phyloP scores from a whole-genome alignment of 495 filamentous ascomycete species.

The Neurospora intermedia region DNA sequence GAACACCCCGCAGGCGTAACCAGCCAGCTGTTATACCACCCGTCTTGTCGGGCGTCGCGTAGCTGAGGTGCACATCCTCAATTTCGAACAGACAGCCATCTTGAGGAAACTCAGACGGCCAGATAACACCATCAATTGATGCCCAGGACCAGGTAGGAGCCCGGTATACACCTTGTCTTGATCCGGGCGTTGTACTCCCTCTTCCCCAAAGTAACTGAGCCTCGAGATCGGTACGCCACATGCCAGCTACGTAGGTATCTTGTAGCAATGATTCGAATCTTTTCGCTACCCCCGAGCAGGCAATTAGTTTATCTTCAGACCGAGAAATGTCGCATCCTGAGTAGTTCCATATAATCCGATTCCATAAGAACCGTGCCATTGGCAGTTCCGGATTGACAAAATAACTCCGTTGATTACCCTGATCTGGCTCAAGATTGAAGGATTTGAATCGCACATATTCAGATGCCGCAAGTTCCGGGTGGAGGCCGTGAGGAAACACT shows the following conservation, averaged over 20 bases:
- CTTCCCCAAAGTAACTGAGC: not conserved
- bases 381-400: not conserved
- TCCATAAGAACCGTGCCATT: not conserved
- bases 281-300: not conserved
- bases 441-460: not conserved
- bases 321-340: not conserved
- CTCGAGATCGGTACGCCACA: not conserved
- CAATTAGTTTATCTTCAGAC: not conserved
- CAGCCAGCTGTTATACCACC: not conserved
- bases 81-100: not conserved
- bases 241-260: not conserved
- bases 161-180: not conserved
- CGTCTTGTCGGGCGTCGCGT: not conserved
- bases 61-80: not conserved
- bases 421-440: not conserved
- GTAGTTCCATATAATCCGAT: not conserved
- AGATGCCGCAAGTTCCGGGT: not conserved
- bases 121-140: not conserved
- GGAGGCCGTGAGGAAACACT: not conserved
- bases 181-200: no score
- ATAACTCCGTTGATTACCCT: not conserved
- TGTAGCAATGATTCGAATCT: not conserved
- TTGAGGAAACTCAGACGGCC: fast-evolving
- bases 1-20: not conserved
- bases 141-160: not conserved